These are phyloP conservation scores for Phyllosticta paracitricarpa DNA, from an alignment of 2,329 filamentous ascomycete genomes.

Conservation along the genomic window DNA sequence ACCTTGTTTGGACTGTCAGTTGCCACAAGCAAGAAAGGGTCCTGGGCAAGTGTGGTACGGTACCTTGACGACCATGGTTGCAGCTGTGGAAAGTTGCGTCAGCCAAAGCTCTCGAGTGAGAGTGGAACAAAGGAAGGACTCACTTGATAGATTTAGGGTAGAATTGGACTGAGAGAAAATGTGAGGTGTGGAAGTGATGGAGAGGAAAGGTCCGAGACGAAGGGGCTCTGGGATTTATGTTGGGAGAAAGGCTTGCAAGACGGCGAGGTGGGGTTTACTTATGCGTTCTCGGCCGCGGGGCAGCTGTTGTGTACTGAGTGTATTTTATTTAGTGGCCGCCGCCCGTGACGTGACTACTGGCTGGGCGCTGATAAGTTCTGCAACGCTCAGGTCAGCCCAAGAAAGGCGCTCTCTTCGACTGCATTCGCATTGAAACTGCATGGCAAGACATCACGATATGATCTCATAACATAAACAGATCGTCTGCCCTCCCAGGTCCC, in stretches of 20 bases:
- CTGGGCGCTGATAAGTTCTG: constrained; percentile 2
- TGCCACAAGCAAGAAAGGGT: neutral
- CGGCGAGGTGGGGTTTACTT: constrained; percentile 7
- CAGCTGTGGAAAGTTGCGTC: constrained; percentile 7
- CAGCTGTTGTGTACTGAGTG: neutral
- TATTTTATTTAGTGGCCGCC: neutral
- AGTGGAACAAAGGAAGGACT: neutral
- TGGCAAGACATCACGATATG: constrained; percentile 1
- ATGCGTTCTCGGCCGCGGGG: constrained; percentile 3
- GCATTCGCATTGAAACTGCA: neutral
- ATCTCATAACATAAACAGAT: neutral
- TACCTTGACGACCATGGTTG: constrained; percentile 40
- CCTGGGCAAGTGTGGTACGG: constrained; percentile 17
- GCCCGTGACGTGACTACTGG: neutral
- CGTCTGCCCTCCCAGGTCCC: neutral
- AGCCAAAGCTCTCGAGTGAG: neutral
- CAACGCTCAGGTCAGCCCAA: neutral
- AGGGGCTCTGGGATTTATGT: constrained; percentile 3
- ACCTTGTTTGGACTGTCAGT: constrained; percentile 49
- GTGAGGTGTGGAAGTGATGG: constrained; percentile 1
- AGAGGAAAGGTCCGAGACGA: neutral
- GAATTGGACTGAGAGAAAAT: neutral
- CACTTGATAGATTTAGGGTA: neutral
- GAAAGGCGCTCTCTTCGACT: neutral
- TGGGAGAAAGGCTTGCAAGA: neutral